phyloP scores from a whole-genome alignment of 331 rosid species.

The Pyracantha coccinea region DNA sequence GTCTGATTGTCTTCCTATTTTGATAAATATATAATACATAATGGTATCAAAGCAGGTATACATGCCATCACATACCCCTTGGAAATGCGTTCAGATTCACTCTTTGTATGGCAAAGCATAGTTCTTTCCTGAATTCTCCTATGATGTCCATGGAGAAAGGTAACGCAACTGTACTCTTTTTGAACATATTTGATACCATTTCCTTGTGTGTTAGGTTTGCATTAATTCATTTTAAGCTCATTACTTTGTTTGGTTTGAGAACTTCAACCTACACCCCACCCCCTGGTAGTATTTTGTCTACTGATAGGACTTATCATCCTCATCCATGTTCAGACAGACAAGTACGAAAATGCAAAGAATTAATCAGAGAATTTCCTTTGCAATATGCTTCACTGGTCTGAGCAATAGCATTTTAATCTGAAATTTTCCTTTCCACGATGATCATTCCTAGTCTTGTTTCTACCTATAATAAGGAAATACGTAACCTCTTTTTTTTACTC shows the following conservation, averaged over 20 bases:
- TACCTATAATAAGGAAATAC: not conserved
- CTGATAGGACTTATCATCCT: not conserved
- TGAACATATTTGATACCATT: not conserved
- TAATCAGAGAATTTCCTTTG: not conserved
- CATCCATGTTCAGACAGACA: not conserved
- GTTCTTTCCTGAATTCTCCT: slow-evolving; percentile 45
- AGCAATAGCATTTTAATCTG: not conserved
- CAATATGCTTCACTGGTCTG: not conserved
- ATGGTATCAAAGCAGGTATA: slow-evolving; percentile 40
- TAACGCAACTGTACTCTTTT: slow-evolving; percentile 17
- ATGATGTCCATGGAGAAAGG: slow-evolving; percentile 44
- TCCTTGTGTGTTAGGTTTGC: not conserved
- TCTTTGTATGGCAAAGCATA: slow-evolving; percentile 32
- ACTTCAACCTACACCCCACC: not conserved
- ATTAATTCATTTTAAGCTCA: not conserved
- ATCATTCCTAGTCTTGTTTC: not conserved
- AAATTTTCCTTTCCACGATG: not conserved
- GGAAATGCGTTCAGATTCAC: slow-evolving; percentile 36
- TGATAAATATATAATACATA: not conserved
- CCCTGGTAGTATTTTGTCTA: not conserved
- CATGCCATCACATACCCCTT: slow-evolving; percentile 32
- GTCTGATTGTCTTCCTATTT: not conserved
- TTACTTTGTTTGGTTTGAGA: not conserved
- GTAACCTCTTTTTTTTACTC: not conserved
- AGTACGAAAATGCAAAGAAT: not conserved